These are phyloP conservation scores for Takashimella koratensis DNA, from an alignment of 1,284 basidiomycete species.

Conservation along the genomic window DNA sequence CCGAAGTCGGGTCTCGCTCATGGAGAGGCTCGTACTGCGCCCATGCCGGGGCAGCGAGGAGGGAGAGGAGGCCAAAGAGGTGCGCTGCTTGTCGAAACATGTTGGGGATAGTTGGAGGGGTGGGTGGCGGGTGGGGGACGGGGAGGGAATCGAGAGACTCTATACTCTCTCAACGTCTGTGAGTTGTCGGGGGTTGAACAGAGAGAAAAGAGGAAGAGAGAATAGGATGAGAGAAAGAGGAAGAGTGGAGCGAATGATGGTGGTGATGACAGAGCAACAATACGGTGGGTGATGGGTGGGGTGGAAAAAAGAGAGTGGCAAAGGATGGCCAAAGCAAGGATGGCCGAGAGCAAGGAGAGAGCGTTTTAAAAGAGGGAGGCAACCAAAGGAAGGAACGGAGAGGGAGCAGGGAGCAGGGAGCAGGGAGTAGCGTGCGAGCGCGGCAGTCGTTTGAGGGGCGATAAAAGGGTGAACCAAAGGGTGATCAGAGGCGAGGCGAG, in stretches of 20 bases:
- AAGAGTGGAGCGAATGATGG: neutral
- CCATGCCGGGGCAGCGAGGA: conserved; percentile 6
- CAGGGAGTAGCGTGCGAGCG: no score
- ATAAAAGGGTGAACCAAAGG: neutral
- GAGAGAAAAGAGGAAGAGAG: neutral
- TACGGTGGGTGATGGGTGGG: neutral
- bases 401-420: no score
- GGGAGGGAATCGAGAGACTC: neutral
- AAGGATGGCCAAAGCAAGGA: no score
- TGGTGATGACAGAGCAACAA: neutral
- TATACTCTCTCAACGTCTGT: no score
- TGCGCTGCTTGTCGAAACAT: neutral
- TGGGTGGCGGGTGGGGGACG: neutral
- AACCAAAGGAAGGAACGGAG: no score
- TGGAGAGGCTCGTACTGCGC: neutral
- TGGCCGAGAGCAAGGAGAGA: neutral
- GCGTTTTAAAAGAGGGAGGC: neutral
- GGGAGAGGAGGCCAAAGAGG: conserved; percentile 11
- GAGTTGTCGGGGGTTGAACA: neutral
- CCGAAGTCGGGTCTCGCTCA: conserved; percentile 7
- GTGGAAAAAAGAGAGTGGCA: neutral
- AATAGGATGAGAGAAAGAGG: conserved; percentile 1
- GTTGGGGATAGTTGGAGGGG: neutral
- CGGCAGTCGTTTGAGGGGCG: neutral
- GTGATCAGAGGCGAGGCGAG: no score